Conservation (phyloP, 345 rosid species). For the Microthlaspi erraticum region DNA sequence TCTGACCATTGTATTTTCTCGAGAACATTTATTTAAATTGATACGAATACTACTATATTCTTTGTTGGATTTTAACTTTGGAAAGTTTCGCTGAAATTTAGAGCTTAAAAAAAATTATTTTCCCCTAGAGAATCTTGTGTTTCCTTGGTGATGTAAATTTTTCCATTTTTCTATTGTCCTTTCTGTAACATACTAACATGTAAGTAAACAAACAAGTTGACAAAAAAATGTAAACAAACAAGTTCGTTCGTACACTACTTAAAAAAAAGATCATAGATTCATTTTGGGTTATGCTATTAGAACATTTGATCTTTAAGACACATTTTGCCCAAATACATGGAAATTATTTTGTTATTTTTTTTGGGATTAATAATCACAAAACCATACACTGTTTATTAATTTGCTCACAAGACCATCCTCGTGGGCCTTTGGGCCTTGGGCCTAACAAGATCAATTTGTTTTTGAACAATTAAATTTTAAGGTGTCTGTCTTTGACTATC, state of each 20-base stretch:
- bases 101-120: constrained; percentile 21
- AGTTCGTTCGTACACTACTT: constrained; percentile 1
- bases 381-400: not conserved
- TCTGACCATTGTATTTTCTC: constrained; percentile 16
- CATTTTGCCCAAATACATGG: too few relatives aligned
- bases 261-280: not conserved
- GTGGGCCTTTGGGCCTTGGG: constrained; percentile 9
- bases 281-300: not conserved
- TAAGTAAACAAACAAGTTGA: constrained; percentile 15
- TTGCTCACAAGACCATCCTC: not conserved
- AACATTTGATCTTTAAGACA: constrained; percentile 6
- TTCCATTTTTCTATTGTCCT: constrained; percentile 20
- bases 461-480: not conserved
- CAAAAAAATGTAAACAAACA: not conserved
- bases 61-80: constrained; percentile 19
- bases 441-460: not conserved
- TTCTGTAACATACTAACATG: constrained; percentile 15
- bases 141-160: constrained; percentile 30
- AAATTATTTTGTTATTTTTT: too few relatives aligned
- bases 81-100: constrained; percentile 33
- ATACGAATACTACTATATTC: constrained; percentile 33
- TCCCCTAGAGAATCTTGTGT: constrained; percentile 43
- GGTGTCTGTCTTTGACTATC: constrained; percentile 1
- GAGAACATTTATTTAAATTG: constrained; percentile 10
- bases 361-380: not conserved